phyloP scores from a whole-genome alignment of 345 rosid genomes.

The Atalantia buxifolia region DNA sequence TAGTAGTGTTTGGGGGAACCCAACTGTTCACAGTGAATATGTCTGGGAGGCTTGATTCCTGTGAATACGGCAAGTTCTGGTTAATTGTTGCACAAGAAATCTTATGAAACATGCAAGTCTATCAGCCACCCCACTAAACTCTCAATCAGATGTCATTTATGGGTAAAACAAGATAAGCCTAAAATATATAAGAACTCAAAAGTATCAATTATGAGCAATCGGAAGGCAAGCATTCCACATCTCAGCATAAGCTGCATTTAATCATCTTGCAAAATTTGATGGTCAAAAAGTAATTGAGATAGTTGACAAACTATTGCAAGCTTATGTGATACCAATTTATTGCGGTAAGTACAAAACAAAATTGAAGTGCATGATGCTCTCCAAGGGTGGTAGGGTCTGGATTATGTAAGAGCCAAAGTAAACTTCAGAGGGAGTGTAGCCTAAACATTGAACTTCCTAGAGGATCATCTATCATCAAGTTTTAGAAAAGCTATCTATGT shows the following conservation, averaged over 20 bases:
- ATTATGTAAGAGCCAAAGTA: not conserved
- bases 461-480: not conserved
- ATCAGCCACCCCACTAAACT: not conserved
- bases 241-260: not conserved
- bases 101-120: not conserved
- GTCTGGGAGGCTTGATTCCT: conserved; percentile 90
- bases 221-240: not conserved
- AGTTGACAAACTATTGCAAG: not conserved
- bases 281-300: not conserved
- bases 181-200: not conserved
- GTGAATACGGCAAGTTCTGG: conserved; percentile 9
- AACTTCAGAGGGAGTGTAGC: not conserved
- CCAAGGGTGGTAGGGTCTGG: not conserved
- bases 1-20: conserved; percentile 52
- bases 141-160: not conserved
- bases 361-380: not conserved
- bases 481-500: not conserved
- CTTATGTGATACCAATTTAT: not conserved
- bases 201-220: not conserved
- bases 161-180: not conserved
- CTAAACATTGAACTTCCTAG: not conserved
- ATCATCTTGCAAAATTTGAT: not conserved
- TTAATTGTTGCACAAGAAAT: not conserved
- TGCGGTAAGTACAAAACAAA: not conserved
- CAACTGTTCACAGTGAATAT: conserved; percentile 43